Base-by-base conservation (phyloP, 2,329 filamentous ascomycete genomes). In the Botrytis deweyae region DNA sequence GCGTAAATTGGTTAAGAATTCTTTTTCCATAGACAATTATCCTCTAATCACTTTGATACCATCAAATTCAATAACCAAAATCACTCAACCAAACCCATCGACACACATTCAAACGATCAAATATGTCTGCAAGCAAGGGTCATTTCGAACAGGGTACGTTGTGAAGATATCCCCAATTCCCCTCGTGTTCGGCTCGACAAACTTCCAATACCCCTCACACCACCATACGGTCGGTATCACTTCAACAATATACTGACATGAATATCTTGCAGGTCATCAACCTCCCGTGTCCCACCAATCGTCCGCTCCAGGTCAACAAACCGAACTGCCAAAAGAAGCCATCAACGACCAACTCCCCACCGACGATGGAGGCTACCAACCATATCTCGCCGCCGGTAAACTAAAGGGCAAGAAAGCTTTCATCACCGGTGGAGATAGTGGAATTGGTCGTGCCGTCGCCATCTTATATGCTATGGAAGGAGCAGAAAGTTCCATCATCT, bases 401-500 rank as follows among this genome's bases (percentile, higher is more conserved):
- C 88, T 96, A 10, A 83, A 88, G 78, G 92, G 90, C 75, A 93
- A 91, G 82, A 92, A 89, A 74, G 92, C 93, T 12, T 83, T 96
- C 74, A 95, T 96, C 79, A 95, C 93, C 0, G 93, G 93, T 25
- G 93, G 93, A 5, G 93, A 95, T 82, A 91, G 88, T 10, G 93
- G 93, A 2, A 95, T 96, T 76, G 92, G 93, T 10, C 89, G 92
- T 55, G 90, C 93, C 1, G 88, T 91, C 1, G 92, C 93, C 1
- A 87, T 95, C 25, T 85, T 96, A 0, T 96, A 91, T 78, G 93
- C 93, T 58, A 91, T 93, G 87, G 93, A 96, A 82, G 93, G 93
- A 9, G 92, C 92, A 22, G 89, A 92, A 76, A 89, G 87, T 69
- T 85, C 92, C 74, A 94, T 96, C 77, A 88, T 88, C 6, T 93